Base-by-base conservation (phyloP, 1,284 basidiomycete genomes). In the Vanrija sp. region DNA sequence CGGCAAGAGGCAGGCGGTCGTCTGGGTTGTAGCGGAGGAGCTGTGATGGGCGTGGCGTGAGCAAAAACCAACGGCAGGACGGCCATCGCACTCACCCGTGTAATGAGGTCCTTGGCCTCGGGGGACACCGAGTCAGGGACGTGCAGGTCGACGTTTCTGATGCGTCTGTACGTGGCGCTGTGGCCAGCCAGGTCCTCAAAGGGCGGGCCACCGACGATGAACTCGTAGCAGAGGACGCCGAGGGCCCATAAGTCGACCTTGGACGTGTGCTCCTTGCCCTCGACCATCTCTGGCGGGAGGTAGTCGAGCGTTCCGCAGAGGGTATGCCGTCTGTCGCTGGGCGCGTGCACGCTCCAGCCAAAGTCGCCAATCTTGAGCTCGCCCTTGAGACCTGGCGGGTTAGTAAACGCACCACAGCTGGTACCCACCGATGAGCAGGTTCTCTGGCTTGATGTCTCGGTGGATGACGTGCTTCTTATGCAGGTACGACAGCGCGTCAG, bases 391-490 rank as follows among this genome's bases (percentile, higher is more conserved):
- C 66, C 66, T 67, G 51, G 4, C 5, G 34, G 34, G 34, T 34
- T 14, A 34, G 39, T 26, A 28, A 19, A 23, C 45, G 2, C 25
- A 4, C 3, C 23, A 9, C 7, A 7, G 7, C 4, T 34, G 8
- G 4, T 3, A 28, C 63, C 51, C 51, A 15, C 94, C 95, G 9
- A 99, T 80, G 8, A 99, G 82, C 49, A 99, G 78, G 73, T 99
- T 99, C 78, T 98, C 96, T 0, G 96, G 96, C 77, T 98, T 99
- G 80, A 98, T 99, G 70, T 99, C 96, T 23, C 96, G 86, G 73
- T 99, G 96, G 57, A 98, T 98, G 64, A 98, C 91, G 70, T 98
- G 94, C 73, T 98, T 98, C 54, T 82, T 81, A 74, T 99, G 96
- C 3, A 98, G 82, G 73, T 99, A 99, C 9, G 81, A 81, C 44